These are phyloP conservation scores for Acorus calamus DNA, from an alignment of 106 monocot genomes.

Conservation along the genomic window DNA sequence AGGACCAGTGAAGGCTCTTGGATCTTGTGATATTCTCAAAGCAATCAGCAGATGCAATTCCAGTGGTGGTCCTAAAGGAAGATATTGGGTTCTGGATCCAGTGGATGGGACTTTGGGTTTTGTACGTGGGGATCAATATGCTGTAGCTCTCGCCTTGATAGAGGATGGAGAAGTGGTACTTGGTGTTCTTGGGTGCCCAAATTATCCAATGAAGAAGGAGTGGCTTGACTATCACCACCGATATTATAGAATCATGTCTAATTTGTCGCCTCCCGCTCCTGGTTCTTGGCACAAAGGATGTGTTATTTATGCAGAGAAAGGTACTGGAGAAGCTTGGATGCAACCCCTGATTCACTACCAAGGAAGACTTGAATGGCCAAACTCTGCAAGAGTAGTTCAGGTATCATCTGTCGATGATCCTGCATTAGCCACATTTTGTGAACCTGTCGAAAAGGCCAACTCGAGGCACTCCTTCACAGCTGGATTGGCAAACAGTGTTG, in stretches of 20 bases:
- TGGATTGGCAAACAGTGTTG: conserved; percentile 72
- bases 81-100: conserved; percentile 87
- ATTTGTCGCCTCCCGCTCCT: conserved; percentile 43
- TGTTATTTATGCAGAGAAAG: conserved; percentile 64
- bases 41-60: conserved; percentile 78
- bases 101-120: conserved; percentile 88
- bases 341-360: conserved; percentile 59
- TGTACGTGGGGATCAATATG: conserved; percentile 93
- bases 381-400: conserved; percentile 24
- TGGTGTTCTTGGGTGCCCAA: conserved; percentile 85
- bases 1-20: conserved; percentile 33
- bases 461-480: conserved; percentile 78
- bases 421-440: conserved; percentile 70
- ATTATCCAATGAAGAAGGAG: conserved; percentile 81
- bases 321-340: conserved; percentile 86
- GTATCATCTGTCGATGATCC: conserved; percentile 77
- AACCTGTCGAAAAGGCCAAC: conserved; percentile 87
- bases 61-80: conserved; percentile 62
- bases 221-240: conserved; percentile 88
- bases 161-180: conserved; percentile 70
- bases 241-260: conserved; percentile 63
- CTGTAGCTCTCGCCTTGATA: conserved; percentile 72
- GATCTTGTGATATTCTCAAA: conserved; percentile 41
- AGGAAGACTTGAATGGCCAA: conserved; percentile 18
- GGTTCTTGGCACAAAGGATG: conserved; percentile 87